Evolutionary conservation across 2,329 filamentous ascomycete species (phyloP).

Genomic region (Diaporthe nobilis): DNA sequence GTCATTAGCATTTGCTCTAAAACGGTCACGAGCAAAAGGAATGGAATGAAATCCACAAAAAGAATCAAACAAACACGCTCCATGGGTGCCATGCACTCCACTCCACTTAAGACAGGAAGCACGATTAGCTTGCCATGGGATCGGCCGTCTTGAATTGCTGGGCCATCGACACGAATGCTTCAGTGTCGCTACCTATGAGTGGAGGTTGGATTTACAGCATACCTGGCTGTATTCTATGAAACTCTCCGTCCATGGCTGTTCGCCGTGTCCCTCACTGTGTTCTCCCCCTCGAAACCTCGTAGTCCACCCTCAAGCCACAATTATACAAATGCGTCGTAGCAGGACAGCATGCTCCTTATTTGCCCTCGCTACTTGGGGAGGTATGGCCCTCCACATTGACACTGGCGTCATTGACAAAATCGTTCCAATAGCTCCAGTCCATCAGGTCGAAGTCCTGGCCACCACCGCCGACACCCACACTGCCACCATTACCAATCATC

Average conservation of each 20-base stretch:
- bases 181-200: background rate
- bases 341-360: background rate
- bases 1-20: constrained; percentile 71
- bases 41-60: constrained; percentile 61
- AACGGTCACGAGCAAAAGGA: constrained; percentile 50
- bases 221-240: background rate
- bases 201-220: background rate
- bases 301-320: background rate
- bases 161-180: background rate
- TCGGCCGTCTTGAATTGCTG: background rate
- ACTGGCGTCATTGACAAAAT: constrained; percentile 58
- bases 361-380: constrained; percentile 34
- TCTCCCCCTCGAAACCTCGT: background rate
- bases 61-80: constrained; percentile 20
- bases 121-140: background rate
- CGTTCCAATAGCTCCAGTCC: constrained; percentile 60
- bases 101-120: background rate
- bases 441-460: constrained; percentile 48
- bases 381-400: constrained; percentile 35
- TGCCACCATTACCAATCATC: background rate
- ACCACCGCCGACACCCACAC: constrained; percentile 43
- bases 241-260: background rate
- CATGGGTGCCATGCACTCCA: background rate
- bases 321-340: background rate
- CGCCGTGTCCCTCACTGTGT: too few relatives aligned